These are phyloP conservation scores for Clarkia xantiana DNA, from an alignment of 345 rosid species.

Conservation along the genomic window DNA sequence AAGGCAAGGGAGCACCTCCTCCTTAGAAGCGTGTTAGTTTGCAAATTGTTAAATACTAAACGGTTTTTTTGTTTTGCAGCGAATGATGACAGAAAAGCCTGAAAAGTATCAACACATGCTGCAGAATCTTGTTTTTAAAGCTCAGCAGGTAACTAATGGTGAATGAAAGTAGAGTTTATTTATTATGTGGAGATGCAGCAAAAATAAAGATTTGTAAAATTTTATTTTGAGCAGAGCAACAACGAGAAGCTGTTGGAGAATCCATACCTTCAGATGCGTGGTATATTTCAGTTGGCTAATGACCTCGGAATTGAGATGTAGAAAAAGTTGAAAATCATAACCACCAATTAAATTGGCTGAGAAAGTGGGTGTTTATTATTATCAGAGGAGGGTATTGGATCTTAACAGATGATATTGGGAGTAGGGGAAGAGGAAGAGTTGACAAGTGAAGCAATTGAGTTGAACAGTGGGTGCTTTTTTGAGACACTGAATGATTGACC, in stretches of 20 bases:
- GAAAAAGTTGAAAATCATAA: background rate
- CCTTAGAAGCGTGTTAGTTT: background rate
- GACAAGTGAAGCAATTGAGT: conserved; percentile 4
- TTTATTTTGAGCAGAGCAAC: conserved; percentile 54
- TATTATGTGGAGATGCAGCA: too few species aligned
- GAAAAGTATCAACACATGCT: conserved; percentile 92
- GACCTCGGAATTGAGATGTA: conserved; percentile 29
- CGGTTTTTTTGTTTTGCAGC: conserved; percentile 27
- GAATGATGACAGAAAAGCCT: conserved; percentile 98
- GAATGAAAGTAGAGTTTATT: too few species aligned
- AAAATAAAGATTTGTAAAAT: background rate
- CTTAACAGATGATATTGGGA: too few species aligned
- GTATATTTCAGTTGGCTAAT: conserved; percentile 80
- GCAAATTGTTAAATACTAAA: conserved; percentile 13
- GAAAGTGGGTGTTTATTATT: too few species aligned
- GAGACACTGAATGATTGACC: too few species aligned
- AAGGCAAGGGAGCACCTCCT: conserved; percentile 42
- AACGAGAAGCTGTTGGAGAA: conserved; percentile 92
- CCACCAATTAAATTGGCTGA: background rate
- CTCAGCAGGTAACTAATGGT: conserved; percentile 99
- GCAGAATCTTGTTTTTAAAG: conserved; percentile 83
- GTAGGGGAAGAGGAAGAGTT: too few species aligned
- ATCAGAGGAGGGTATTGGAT: too few species aligned
- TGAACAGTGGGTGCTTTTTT: background rate
- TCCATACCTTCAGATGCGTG: conserved; percentile 95